Conservation (phyloP, 2,329 filamentous ascomycete species). For the Fusarium redolens region DNA sequence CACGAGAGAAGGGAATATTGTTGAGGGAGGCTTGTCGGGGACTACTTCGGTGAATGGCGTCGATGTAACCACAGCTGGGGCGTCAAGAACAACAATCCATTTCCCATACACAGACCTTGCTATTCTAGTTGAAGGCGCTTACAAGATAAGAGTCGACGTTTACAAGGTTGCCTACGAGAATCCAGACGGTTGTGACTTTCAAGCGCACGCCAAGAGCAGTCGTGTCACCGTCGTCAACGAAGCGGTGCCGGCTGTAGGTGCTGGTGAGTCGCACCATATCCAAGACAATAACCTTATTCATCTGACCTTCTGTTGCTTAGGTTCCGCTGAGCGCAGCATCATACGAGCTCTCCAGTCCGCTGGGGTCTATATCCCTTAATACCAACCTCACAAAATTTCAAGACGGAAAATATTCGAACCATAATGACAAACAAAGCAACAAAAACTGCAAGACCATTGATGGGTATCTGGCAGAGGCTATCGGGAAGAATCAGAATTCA, state of each 20-base stretch:
- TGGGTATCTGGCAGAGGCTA: not conserved
- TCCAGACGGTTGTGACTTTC: slow-evolving; percentile 14
- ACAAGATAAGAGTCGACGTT: slow-evolving; percentile 45
- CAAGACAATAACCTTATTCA: accelerated
- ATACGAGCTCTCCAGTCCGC: slow-evolving; percentile 7
- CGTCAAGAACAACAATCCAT: slow-evolving; percentile 20
- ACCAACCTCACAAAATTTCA: not conserved
- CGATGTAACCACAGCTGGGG: slow-evolving; percentile 10
- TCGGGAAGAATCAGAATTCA: not conserved
- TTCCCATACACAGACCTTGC: slow-evolving; percentile 45
- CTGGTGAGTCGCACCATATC: slow-evolving; percentile 3
- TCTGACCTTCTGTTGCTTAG: not conserved
- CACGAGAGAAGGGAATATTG: slow-evolving; percentile 20
- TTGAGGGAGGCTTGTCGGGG: slow-evolving; percentile 38
- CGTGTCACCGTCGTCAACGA: slow-evolving; percentile 26
- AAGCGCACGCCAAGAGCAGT: slow-evolving; percentile 31
- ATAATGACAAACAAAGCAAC: not conserved
- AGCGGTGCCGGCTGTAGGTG: not conserved
- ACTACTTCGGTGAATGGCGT: slow-evolving; percentile 31
- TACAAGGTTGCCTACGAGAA: slow-evolving; percentile 38
- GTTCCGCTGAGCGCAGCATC: slow-evolving; percentile 3
- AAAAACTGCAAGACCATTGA: not conserved
- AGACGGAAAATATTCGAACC: not conserved
- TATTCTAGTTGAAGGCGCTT: slow-evolving; percentile 39
- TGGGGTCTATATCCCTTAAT: slow-evolving; percentile 1